These are phyloP conservation scores for Lepiota subincarnata DNA, from an alignment of 768 basidiomycete genomes.

Conservation along the genomic window DNA sequence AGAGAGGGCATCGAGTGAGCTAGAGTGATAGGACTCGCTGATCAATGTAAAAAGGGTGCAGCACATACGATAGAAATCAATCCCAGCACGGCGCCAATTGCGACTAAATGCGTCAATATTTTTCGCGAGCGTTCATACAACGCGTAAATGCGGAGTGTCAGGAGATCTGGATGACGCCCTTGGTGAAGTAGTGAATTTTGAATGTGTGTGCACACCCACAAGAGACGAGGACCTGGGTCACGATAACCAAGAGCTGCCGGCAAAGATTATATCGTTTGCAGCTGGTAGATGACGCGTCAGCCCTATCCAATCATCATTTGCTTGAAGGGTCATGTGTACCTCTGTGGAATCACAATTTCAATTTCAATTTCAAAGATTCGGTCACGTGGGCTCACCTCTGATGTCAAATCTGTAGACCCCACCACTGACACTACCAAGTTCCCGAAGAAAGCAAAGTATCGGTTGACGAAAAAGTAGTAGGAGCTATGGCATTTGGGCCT, in stretches of 20 bases:
- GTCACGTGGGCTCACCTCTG: conserved; percentile 14
- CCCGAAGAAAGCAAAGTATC: conserved; percentile 43
- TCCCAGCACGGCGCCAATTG: conserved; percentile 25
- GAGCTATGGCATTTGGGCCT: conserved; percentile 33
- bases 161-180: conserved; percentile 27
- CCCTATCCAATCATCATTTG: too few relatives aligned
- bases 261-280: conserved; percentile 35
- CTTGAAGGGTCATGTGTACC: neutral
- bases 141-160: conserved; percentile 47
- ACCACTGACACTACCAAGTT: conserved; percentile 29
- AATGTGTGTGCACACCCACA: conserved; percentile 29
- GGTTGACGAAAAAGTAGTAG: conserved; percentile 45
- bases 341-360: neutral
- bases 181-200: neutral
- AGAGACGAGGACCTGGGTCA: conserved; percentile 42
- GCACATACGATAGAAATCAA: conserved; percentile 29
- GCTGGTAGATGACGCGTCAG: conserved; percentile 19
- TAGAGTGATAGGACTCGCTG: neutral
- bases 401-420: conserved; percentile 19
- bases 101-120: conserved; percentile 32
- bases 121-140: conserved; percentile 39
- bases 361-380: neutral
- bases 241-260: conserved; percentile 38
- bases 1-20: too few relatives aligned
- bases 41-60: neutral